Percentiles rank a stretch among this genome's conserved stretches.
These are phyloP conservation scores for Clarireedia paspali DNA, from an alignment of 2,329 filamentous ascomycete genomes.

Conservation along the genomic window DNA sequence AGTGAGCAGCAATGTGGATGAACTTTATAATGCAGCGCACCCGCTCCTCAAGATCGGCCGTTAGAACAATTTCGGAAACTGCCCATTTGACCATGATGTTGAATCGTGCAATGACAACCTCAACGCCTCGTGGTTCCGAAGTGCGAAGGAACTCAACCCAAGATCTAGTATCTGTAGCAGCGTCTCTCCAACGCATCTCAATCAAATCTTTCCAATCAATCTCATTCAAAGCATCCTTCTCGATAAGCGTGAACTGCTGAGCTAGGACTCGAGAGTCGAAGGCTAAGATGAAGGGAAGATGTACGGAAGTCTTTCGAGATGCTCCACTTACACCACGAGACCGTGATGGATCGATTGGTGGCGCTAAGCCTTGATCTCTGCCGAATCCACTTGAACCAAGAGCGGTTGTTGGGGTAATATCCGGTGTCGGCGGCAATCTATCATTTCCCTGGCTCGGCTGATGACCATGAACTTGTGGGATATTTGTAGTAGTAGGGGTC, in stretches of 20 bases:
- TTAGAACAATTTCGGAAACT: conserved; percentile 71
- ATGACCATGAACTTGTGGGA: conserved; percentile 32
- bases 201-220: conserved; percentile 86
- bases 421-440: conserved; percentile 26
- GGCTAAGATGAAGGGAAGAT: conserved; percentile 73
- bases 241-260: conserved; percentile 77
- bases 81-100: conserved; percentile 87
- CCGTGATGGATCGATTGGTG: conserved; percentile 20
- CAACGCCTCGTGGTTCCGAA: conserved; percentile 65
- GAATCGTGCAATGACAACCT: conserved; percentile 79
- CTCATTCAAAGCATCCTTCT: conserved; percentile 78
- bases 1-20: conserved; percentile 73
- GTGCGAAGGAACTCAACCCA: conserved; percentile 77
- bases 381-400: conserved; percentile 11
- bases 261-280: conserved; percentile 74
- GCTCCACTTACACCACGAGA: conserved; percentile 22
- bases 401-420: conserved; percentile 24
- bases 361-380: conserved; percentile 15
- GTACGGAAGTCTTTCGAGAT: conserved; percentile 33
- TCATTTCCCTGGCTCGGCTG: conserved; percentile 11
- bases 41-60: conserved; percentile 62
- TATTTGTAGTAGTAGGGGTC: conserved; percentile 32
- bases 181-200: conserved; percentile 74
- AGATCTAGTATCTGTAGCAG: conserved; percentile 57
- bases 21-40: conserved; percentile 72